These are phyloP conservation scores for Pseudoscleropodium purum DNA, from an alignment of 225 moss, liverwort and hornwort species.

Conservation along the genomic window DNA sequence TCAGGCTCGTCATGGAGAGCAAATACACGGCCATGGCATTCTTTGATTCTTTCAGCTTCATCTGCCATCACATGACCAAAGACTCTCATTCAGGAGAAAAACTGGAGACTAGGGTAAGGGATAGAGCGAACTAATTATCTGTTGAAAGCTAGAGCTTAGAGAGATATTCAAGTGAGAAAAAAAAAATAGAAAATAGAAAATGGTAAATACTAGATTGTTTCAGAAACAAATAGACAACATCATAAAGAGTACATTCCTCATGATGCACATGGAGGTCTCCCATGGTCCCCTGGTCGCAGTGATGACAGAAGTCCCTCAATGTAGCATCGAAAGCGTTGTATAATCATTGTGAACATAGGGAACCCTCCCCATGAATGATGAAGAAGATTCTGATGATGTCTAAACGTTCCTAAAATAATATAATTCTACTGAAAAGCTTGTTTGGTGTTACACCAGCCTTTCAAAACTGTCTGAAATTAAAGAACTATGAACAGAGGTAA, in stretches of 20 bases:
- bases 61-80: slow-evolving; percentile 13
- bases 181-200: neutral
- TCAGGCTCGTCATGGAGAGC: slow-evolving; percentile 47
- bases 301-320: neutral
- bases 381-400: neutral
- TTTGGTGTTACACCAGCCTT: neutral
- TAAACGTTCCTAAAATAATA: neutral
- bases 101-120: neutral
- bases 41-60: slow-evolving; percentile 39
- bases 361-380: neutral
- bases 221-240: neutral
- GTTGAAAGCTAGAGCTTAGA: neutral
- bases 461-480: neutral
- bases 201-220: neutral
- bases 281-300: neutral
- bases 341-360: neutral
- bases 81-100: neutral
- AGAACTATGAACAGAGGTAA: neutral
- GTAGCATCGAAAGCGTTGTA: neutral
- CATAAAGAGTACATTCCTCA: neutral
- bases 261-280: neutral
- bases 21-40: slow-evolving; percentile 45
- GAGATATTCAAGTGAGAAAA: neutral
- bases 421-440: neutral
- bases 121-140: neutral